Evolutionary conservation across 169 alveolate genomes (phyloP), one percentile per base, ranked within the genome.

Genomic region (Eimeria sp.): DNA sequence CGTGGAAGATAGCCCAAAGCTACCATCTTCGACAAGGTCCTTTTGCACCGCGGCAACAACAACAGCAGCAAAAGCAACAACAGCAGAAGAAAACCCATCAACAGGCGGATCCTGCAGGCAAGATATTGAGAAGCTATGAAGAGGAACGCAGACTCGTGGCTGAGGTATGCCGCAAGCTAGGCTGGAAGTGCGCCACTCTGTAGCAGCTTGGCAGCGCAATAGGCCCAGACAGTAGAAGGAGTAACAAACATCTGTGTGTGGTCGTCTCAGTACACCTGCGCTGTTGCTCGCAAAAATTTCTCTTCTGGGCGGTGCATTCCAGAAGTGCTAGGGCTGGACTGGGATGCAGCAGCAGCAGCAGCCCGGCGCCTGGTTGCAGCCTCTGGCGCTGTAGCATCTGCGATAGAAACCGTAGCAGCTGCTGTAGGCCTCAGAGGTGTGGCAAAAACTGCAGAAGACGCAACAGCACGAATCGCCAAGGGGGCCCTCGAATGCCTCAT

Each of bases 1-100:
- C 97, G 30, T 98, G 98, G 98, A 97, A 97, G 90, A 75, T 98
- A 51, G 96, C 97, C 14, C 96, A 94, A 96, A 90, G 92, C 87
- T 90, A 89, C 95, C 95, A 88, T 89, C 83, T 92, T 83, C 47
- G 65, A 63, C 75, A 72, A 14, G 63, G 70, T 20, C 94, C 86
- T 5, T 88, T 45, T 18, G 70, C 82, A 34, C 57, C 7, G 40
- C 84, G 30, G 84, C 86, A 88, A 30, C 83, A 58, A 30, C 94
- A 47, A 54, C 82, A 61, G 82, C 92, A 70, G 25, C 88, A 49
- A n/a, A 20, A 75, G 61, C 95, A 16, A 75, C 86, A 40, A n/a
- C 40, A 13, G 47, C 84, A 54, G 87, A 78, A 54, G 89, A 82
- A 65, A 4, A 61, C 9, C n/a, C 89, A 57, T 4, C 58, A 54